Base-by-base conservation (phyloP, 2,329 filamentous ascomycete species). In the Mycosphaerelloides madeirae region DNA sequence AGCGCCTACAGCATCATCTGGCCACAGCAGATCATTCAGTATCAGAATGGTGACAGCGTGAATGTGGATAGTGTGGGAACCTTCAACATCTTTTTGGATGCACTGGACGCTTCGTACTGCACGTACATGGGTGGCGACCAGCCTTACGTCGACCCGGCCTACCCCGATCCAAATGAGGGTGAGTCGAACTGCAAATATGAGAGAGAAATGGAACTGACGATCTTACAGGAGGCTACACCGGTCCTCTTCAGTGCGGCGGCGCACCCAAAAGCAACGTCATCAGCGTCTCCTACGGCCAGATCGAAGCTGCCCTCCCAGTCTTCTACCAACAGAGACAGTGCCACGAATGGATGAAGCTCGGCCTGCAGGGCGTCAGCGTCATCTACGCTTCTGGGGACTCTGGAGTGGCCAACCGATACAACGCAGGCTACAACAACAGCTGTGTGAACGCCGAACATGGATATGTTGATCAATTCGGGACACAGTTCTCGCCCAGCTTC, bases 211-310 rank as follows among this genome's bases (percentile, higher is more conserved):
- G 22, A 25, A 25, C 22, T 25, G 22, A 25, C 22, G 22, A 25
- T 25, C 22, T 25, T 9, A 25, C 22, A 25, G 22, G 22, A 25
- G 44, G 48, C 13, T 45, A 43, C 20, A 42, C 34, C 6, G 45
- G 42, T 5, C 45, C 41, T n/a, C 42, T 54, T 18, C 43, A 51
- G 31, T 56, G 54, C 28, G 54, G 54, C 31, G 52, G 47, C 11
- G 41, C 40, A 11, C 44, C 44, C 5, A 43, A 37, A 19, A 41
- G 28, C 1, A 75, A 78, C 42, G 75, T 80, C 7, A 74, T 85
- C 55, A 77, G 73, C 38, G 78, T 77, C 11, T 83, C 79, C 0
- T 85, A 84, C 58, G 80, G 80, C 36, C 79, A 83, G 46, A 72
- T 77, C 41, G 81, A 85, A 62, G 75, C 81, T 57, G 74, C 70